Evolutionary conservation across 2,329 filamentous ascomycete genomes (phyloP), one percentile per base, ranked within the genome.

Genomic region (Nemania sp.): DNA sequence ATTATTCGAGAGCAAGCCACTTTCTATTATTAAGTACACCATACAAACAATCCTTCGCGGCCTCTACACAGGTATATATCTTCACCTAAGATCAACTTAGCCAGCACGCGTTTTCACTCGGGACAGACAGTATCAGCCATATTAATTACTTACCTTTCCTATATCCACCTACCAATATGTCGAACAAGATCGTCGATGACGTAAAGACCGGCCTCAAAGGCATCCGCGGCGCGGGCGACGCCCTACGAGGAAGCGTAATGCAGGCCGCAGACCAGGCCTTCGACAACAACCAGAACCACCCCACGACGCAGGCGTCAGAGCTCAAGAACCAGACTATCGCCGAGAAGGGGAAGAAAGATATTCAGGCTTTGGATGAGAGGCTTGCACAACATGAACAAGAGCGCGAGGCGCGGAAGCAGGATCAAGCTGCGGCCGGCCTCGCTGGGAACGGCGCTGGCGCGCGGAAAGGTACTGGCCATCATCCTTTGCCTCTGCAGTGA

Each of bases 121-220:
- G 24, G 7, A 20, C 43, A 3, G 24, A 22, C 43, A n/a, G 6
- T 15, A 32, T 41, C 15, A 41, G 35, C 35, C 35, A 41, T 3
- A 41, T 3, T 41, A 41, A 3, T 13, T 15, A 41, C 13, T 3
- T 13, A 41, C n/a, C n/a, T n/a, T 32, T 32, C 29, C 29, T 5
- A 32, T 32, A 3, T 41, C 35, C 7, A 41, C 5, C 11, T 8
- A 57, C 27, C 45, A 72, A n/a, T 13, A 79, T 78, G 77, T 74
- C 74, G 5, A 76, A 26, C 62, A 67, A 75, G 53, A 68, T 78
- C 10, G 63, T 76, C 27, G 68, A 77, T n/a, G 77, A 79, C 70
- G 68, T 79, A 51, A 78, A 77, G 68, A 75, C 76, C 18, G 72
- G 75, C 59, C 38, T 78, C 18, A 78, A 79, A 62, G 77, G 77